Base-by-base conservation (phyloP, 2,329 filamentous ascomycete species). In the Pseudogymnoascus sp. region DNA sequence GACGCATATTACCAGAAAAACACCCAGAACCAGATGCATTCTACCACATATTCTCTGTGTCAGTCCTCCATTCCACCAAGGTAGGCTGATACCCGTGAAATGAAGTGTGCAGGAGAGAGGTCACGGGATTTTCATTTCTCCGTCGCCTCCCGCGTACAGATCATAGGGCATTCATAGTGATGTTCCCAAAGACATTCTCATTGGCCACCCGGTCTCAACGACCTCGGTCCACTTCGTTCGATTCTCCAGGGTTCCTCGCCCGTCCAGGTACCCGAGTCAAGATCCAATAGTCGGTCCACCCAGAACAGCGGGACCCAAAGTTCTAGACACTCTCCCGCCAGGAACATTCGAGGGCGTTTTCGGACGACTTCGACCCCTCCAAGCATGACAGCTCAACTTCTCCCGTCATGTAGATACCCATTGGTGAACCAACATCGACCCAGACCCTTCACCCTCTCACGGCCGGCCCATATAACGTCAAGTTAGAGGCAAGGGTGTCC, bases 301-400 rank as follows among this genome's bases (percentile, higher is more conserved):
- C 51, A 57, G 29, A 57, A 57, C 16, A 57, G 51, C 51, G 29
- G 51, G 51, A 57, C 26, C 45, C 51, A 57, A 57, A 57, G 51
- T 57, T 47, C 51, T 57, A 57, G 51, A 57, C 51, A 34, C 51
- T 57, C 51, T 7, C 14, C 26, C 26, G n/a, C 29, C 51, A 57
- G 51, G 51, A 8, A 57, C 51, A 21, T 57, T 8, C 51, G 29
- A 34, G 51, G 29, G 29, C 51, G 29, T 12, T 34, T 57, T 57
- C 51, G 51, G 51, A 34, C 29, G 16, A 34, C 5, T 57, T 57
- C 26, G 10, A 57, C 51, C 51, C 51, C 51, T 18, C 51, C 51
- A 57, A 57, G 51, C 51, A 57, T 57, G 51, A 57, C 51, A 57
- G 51, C 51, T 57, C 51, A 57, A 57, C 51, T 57, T 57, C 51